A percentile compares a stretch with the other conserved stretches of the same genome.
These are phyloP conservation scores for Linum usitatissimum DNA, from an alignment of 345 rosid species.

Conservation along the genomic window DNA sequence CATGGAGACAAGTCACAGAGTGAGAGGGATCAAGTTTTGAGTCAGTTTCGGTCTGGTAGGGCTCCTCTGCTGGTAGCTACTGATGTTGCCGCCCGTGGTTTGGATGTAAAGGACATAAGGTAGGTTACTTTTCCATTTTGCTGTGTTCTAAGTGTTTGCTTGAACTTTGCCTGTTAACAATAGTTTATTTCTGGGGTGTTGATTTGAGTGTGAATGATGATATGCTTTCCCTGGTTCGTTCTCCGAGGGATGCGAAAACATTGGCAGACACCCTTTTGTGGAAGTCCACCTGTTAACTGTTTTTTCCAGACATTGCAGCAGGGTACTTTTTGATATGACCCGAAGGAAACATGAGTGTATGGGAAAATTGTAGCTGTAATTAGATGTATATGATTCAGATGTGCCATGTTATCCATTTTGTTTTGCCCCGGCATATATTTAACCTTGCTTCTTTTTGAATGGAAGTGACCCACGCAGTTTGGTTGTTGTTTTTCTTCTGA, in stretches of 20 bases:
- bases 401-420: not conserved
- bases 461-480: not conserved
- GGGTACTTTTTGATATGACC: too few relatives aligned
- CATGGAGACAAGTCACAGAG: constrained; percentile 88
- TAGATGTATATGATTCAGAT: not conserved
- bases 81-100: constrained; percentile 91
- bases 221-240: not conserved
- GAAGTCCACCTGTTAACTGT: not conserved
- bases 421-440: not conserved
- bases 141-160: not conserved
- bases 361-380: not conserved
- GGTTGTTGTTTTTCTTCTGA: constrained; percentile 3
- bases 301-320: too few relatives aligned
- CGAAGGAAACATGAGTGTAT: too few relatives aligned
- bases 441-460: not conserved
- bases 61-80: constrained; percentile 81
- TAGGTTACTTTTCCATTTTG: constrained; percentile 9
- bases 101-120: constrained; percentile 93
- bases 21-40: constrained; percentile 69
- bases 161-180: not conserved
- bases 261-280: not conserved
- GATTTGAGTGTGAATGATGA: not conserved
- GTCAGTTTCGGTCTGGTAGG: constrained; percentile 71
- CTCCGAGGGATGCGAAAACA: not conserved
- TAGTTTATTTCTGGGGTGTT: not conserved